phyloP scores from a whole-genome alignment of 1,284 basidiomycete species.

The Cystobasidium pallidum region DNA sequence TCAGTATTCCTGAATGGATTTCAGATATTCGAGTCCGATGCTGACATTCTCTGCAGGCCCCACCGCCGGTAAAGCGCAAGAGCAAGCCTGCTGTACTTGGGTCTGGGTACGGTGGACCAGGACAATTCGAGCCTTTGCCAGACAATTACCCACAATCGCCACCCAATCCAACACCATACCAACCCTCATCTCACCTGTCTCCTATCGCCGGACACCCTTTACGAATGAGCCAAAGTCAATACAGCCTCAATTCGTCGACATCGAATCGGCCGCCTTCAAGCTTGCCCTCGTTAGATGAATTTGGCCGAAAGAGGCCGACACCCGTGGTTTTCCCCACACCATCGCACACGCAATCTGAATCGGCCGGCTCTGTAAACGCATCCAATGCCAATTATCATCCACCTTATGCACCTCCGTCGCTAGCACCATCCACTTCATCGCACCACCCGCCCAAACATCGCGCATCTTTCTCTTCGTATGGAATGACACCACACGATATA shows the following conservation, averaged over 20 bases:
- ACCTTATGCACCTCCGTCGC: constrained; percentile 31
- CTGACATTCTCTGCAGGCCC: constrained; percentile 7
- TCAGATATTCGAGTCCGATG: neutral
- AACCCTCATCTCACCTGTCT: constrained; percentile 3
- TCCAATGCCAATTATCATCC: constrained; percentile 22
- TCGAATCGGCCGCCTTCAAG: constrained; percentile 5
- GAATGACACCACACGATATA: constrained; percentile 40
- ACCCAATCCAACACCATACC: neutral
- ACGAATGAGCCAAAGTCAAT: constrained; percentile 26
- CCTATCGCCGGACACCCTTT: constrained; percentile 17
- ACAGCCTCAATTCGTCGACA: constrained; percentile 15
- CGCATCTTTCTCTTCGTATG: constrained; percentile 35
- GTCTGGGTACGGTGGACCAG: constrained; percentile 40
- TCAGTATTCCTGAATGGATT: constrained; percentile 59
- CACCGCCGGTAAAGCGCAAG: constrained; percentile 37
- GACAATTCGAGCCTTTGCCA: constrained; percentile 42
- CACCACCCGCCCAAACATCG: constrained; percentile 19
- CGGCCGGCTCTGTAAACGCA: neutral
- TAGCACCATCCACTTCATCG: constrained; percentile 12
- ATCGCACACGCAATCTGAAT: neutral
- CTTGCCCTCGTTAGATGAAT: constrained; percentile 19
- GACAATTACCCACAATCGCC: constrained; percentile 33
- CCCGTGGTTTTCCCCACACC: constrained; percentile 10
- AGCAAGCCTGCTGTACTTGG: constrained; percentile 26
- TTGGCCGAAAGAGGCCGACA: constrained; percentile 19